A percentile compares a stretch with the other conserved stretches of the same genome.
phyloP scores from a whole-genome alignment of 1,284 basidiomycete species.

The Boletus smithii region DNA sequence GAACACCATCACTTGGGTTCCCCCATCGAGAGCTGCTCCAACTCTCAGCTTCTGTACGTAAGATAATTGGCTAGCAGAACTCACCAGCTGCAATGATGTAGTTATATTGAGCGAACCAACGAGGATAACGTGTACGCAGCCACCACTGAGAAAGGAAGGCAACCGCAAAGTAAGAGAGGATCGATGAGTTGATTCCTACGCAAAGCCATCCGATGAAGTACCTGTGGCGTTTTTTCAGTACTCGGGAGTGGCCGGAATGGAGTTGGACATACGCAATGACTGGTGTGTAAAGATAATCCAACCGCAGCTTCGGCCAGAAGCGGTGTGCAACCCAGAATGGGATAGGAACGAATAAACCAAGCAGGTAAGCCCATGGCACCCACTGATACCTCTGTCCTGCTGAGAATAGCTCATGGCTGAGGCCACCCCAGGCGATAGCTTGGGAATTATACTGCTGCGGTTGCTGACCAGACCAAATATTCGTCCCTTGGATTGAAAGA shows the following conservation, averaged over 20 bases:
- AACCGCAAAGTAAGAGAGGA: conserved; percentile 44
- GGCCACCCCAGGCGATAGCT: conserved; percentile 64
- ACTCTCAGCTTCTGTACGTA: conserved; percentile 6
- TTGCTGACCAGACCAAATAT: conserved; percentile 59
- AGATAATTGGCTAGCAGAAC: background rate
- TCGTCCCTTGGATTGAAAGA: conserved; percentile 44
- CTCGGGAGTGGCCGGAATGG: background rate
- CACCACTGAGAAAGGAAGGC: conserved; percentile 57
- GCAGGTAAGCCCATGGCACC: conserved; percentile 52
- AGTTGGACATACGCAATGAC: conserved; percentile 37
- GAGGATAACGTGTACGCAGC: conserved; percentile 52
- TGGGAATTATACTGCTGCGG: conserved; percentile 58
- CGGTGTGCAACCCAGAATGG: conserved; percentile 55
- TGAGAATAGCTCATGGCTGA: conserved; percentile 56
- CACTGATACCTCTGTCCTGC: conserved; percentile 53
- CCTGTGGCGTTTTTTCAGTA: conserved; percentile 23
- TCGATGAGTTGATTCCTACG: conserved; percentile 50
- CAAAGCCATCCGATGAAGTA: conserved; percentile 43
- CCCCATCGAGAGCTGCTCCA: conserved; percentile 51
- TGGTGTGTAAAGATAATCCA: conserved; percentile 46
- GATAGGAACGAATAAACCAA: conserved; percentile 52
- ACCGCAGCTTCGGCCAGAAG: conserved; percentile 38
- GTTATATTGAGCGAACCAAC: conserved; percentile 52
- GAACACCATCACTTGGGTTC: conserved; percentile 67
- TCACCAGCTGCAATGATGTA: conserved; percentile 45